Percentiles rank a stretch among this genome's conserved stretches.
Conservation (phyloP, 2,329 filamentous ascomycete species). For the Colletotrichum sansevieriae region DNA sequence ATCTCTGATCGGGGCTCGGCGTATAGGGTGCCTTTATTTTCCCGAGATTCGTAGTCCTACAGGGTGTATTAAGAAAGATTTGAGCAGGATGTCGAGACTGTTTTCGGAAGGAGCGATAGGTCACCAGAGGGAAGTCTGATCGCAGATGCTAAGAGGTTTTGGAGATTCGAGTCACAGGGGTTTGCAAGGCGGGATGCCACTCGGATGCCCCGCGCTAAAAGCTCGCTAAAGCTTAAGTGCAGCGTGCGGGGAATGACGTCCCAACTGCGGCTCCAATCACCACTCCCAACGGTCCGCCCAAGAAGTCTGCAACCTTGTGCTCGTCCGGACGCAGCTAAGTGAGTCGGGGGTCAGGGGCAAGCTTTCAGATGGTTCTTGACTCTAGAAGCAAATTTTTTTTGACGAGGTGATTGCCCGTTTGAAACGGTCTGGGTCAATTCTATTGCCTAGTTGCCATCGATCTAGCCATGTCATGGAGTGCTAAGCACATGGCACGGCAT, state of each 20-base stretch:
- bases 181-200: constrained; percentile 40
- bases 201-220: constrained; percentile 41
- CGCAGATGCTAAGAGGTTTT: constrained; percentile 39
- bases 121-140: constrained; percentile 15
- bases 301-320: constrained; percentile 2
- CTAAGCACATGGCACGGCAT: too few relatives aligned
- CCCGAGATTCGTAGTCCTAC: not conserved
- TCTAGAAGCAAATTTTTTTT: too few relatives aligned
- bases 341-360: not conserved
- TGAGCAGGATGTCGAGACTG: not conserved
- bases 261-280: constrained; percentile 29
- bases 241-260: constrained; percentile 40
- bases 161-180: constrained; percentile 42
- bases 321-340: not conserved
- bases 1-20: not conserved
- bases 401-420: too few relatives aligned
- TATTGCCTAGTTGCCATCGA: too few relatives aligned
- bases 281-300: not conserved
- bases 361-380: not conserved
- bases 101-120: not conserved
- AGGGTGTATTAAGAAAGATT: not conserved
- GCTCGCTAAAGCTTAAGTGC: constrained; percentile 42
- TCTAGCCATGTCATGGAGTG: too few relatives aligned
- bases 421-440: too few relatives aligned
- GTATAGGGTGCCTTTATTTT: not conserved